Conservation (phyloP, 2,329 filamentous ascomycete species). For the Chaetomium sp. region DNA sequence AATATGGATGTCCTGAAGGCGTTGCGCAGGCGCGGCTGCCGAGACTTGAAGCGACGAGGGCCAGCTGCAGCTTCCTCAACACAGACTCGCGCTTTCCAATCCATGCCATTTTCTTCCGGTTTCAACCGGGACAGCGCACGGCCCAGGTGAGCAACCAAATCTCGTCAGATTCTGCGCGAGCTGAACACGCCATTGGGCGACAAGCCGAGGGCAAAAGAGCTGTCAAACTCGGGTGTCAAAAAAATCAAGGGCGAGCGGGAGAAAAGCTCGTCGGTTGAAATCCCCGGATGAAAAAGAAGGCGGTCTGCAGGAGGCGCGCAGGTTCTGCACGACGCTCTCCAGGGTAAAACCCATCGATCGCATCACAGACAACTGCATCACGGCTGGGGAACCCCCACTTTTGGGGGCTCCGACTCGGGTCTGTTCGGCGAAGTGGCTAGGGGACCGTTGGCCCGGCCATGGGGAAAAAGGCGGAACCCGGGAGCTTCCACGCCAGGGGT, state of each 20-base stretch:
- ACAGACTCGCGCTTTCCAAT: no score
- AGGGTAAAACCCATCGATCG: conserved; percentile 2
- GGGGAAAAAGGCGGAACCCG: neutral
- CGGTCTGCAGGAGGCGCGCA: neutral
- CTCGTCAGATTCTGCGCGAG: no score
- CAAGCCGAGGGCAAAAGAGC: no score
- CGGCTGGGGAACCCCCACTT: neutral
- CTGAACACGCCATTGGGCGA: no score
- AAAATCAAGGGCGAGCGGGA: neutral
- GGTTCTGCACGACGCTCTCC: neutral
- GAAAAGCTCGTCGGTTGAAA: neutral
- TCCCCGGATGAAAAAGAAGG: neutral
- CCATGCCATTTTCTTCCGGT: no score
- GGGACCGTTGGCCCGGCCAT: neutral
- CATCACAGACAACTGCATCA: conserved; percentile 1
- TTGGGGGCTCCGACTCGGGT: neutral
- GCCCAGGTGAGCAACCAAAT: no score
- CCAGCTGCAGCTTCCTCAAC: no score
- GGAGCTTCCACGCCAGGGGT: neutral
- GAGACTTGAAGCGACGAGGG: no score
- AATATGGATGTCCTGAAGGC: neutral
- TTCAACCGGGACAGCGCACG: no score
- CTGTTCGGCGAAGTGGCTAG: neutral
- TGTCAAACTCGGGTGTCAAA: neutral
- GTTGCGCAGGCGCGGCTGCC: neutral